Percentiles rank a stretch among this genome's conserved stretches.
These are phyloP conservation scores for Boletus huronensis DNA, from an alignment of 768 basidiomycete species.

Conservation along the genomic window DNA sequence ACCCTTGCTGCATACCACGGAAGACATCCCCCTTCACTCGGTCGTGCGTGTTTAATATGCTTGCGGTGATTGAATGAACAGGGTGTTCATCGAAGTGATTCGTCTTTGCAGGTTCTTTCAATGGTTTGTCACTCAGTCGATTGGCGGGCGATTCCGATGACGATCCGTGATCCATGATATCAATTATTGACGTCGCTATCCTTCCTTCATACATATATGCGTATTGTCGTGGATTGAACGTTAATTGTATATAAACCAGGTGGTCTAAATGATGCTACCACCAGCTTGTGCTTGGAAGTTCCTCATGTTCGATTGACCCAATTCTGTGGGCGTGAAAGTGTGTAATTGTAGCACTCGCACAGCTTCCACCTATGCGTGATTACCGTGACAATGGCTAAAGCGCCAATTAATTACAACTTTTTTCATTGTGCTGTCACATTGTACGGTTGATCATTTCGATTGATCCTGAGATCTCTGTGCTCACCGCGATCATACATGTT, in stretches of 20 bases:
- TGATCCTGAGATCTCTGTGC: no score
- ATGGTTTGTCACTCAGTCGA: slow-evolving; percentile 26
- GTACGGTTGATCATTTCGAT: no score
- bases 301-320: no score
- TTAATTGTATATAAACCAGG: slow-evolving; percentile 2
- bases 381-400: no score
- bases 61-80: not conserved
- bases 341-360: no score
- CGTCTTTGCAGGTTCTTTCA: slow-evolving; percentile 24
- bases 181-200: not conserved
- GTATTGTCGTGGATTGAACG: not conserved
- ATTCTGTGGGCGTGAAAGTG: no score
- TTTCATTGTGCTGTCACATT: no score
- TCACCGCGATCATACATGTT: no score
- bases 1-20: slow-evolving; percentile 41
- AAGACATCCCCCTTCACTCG: slow-evolving; percentile 33
- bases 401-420: no score
- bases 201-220: slow-evolving; percentile 5
- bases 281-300: not conserved
- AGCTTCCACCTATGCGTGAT: no score
- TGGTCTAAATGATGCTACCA: not conserved
- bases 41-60: slow-evolving; percentile 29
- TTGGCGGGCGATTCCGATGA: slow-evolving; percentile 30
- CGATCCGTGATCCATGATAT: slow-evolving; percentile 18
- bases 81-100: not conserved